Base-by-base conservation (phyloP, 2,329 filamentous ascomycete genomes). In the Colletotrichum tanaceti region DNA sequence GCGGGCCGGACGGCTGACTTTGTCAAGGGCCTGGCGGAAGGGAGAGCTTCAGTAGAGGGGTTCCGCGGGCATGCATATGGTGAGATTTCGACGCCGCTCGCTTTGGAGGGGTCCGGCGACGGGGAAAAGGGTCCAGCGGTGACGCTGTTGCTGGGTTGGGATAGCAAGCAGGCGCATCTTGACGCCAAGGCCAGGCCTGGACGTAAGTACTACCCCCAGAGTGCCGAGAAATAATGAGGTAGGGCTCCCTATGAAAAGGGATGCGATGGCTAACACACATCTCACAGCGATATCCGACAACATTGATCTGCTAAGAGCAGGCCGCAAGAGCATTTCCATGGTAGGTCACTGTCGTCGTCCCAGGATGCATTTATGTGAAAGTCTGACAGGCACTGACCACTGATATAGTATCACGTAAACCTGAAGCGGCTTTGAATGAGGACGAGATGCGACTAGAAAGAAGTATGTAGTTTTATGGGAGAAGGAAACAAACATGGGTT, bases 71-170 rank as follows among this genome's bases (percentile, higher is more conserved):
- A 76, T 44, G 77, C 75, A 6, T 76, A 74, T 39, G 80, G 77
- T 20, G 74, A 77, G 69, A 78, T 79, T 14, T 57, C 71, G 61
- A 73, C 74, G 22, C 73, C 75, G n/a, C 74, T 76, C 20, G 71
- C 74, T 2, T 71, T 77, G 52, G 73, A 54, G 38, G 32, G 28
- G 24, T 49, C 44, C 7, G 60, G 73, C 3, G 73, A 74, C 38
- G 75, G 75, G 20, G 72, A 73, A 18, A 71, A 75, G 55, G 77
- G 75, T 3, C 73, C 73, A 39, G 76, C 77, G 14, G 77, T 75
- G 16, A 72, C 76, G 61, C 71, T 80, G 67, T 65, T 82, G 28
- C 67, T 81, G 44, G 80, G 80, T 5, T 82, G 80, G 80, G 79
- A 82, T 20, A 79, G 76, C 68, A 79, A 75, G 70, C 78, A 79